phyloP scores from a whole-genome alignment of 768 basidiomycete species.

The Imleria badia region DNA sequence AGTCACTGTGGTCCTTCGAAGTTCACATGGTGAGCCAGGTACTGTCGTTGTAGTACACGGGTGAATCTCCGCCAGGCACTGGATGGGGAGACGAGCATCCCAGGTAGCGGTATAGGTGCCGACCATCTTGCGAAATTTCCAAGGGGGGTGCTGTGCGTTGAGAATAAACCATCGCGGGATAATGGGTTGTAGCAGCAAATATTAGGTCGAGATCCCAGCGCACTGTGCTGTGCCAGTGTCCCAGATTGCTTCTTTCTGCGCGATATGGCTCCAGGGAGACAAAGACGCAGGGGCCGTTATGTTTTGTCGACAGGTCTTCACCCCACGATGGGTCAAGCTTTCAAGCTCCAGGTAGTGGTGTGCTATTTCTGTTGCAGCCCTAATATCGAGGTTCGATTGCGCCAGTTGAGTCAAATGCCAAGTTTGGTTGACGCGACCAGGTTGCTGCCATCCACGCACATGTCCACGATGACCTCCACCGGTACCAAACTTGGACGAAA shows the following conservation, averaged over 20 bases:
- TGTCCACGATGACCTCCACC: neutral
- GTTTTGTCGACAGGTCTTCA: no score
- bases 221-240: neutral
- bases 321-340: no score
- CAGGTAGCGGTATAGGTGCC: slow-evolving; percentile 12
- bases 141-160: neutral
- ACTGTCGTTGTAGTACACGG: slow-evolving; percentile 3
- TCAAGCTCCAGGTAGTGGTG: neutral
- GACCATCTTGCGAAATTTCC: slow-evolving; percentile 7
- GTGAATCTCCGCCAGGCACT: no score
- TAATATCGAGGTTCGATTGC: neutral
- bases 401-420: no score
- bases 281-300: no score
- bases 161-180: slow-evolving; percentile 5
- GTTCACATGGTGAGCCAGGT: slow-evolving; percentile 2
- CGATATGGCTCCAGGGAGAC: no score
- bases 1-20: no score
- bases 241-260: no score
- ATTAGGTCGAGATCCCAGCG: neutral
- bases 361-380: neutral
- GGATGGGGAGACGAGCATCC: neutral
- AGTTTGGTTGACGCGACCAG: no score
- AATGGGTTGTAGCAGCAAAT: neutral
- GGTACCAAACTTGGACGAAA: neutral
- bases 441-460: neutral